Percentiles rank a stretch among this genome's conserved stretches.
Evolutionary conservation across 345 rosid species (phyloP).

Genomic region (Pistacia atlantica): DNA sequence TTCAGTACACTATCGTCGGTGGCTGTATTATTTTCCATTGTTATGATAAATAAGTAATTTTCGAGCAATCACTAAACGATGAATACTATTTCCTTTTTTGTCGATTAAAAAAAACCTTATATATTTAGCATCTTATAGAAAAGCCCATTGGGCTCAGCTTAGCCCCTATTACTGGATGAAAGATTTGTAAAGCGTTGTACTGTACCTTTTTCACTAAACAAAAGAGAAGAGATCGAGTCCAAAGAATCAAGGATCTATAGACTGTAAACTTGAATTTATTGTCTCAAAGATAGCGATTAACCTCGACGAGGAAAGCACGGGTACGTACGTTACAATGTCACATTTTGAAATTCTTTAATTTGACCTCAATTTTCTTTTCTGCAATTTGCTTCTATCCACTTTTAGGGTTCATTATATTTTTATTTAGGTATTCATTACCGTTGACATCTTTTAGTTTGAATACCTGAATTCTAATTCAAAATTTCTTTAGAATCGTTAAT

Average conservation of each 20-base stretch:
- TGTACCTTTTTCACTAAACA: not conserved
- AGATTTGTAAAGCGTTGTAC: not conserved
- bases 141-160: not conserved
- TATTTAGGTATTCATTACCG: not conserved
- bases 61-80: too few species aligned
- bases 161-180: not conserved
- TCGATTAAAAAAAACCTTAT: too few species aligned
- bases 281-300: not conserved
- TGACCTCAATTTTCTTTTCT: slow-evolving; percentile 5
- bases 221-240: not conserved
- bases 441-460: too few species aligned
- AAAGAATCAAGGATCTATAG: not conserved
- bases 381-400: not conserved
- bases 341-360: not conserved
- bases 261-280: slow-evolving; percentile 6
- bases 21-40: too few species aligned
- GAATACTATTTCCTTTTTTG: too few species aligned
- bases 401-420: slow-evolving; percentile 5
- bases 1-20: too few species aligned
- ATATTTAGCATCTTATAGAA: not conserved
- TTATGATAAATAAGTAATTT: too few species aligned
- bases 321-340: not conserved
- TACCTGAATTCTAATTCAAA: not conserved
- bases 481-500: not conserved
- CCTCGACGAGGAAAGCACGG: slow-evolving; percentile 10